A percentile compares a stretch with the other conserved stretches of the same genome.
Evolutionary conservation across 2,329 filamentous ascomycete genomes (phyloP).

Genomic region (Xylariaceae sp.): DNA sequence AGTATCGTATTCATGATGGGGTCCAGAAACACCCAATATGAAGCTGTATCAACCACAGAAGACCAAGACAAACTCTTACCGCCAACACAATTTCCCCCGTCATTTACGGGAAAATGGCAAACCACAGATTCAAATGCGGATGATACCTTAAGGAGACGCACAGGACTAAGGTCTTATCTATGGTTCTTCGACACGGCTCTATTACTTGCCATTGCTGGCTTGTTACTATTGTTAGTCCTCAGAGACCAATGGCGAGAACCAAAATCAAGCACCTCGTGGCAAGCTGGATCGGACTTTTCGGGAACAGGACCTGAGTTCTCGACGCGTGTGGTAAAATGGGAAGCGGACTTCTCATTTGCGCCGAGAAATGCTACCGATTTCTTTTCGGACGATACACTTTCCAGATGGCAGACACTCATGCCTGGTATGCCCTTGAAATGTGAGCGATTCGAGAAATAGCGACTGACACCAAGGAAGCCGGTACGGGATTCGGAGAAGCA

Average conservation of each 20-base stretch:
- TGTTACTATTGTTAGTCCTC: slow-evolving; percentile 25
- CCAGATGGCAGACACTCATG: slow-evolving; percentile 37
- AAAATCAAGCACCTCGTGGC: slow-evolving; percentile 23
- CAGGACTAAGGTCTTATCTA: slow-evolving; percentile 23
- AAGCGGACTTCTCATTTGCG: slow-evolving; percentile 34
- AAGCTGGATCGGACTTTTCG: slow-evolving; percentile 38
- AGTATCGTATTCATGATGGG: slow-evolving; percentile 8
- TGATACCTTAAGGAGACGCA: slow-evolving; percentile 11
- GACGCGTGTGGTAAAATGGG: slow-evolving; percentile 33
- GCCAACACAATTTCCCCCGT: slow-evolving; percentile 36
- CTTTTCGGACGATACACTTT: slow-evolving; percentile 34
- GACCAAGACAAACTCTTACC: slow-evolving; percentile 29
- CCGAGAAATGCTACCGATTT: slow-evolving; percentile 37
- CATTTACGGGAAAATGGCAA: slow-evolving; percentile 32
- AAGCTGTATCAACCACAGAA: slow-evolving; percentile 25
- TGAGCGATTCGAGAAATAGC: background rate
- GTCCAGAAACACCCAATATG: slow-evolving; percentile 18
- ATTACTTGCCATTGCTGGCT: slow-evolving; percentile 31
- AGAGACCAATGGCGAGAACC: slow-evolving; percentile 26
- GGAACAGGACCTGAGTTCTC: slow-evolving; percentile 35
- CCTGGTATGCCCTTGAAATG: slow-evolving; percentile 24
- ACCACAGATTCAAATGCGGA: slow-evolving; percentile 11
- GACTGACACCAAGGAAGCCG: slow-evolving; percentile 17
- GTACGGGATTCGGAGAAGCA: slow-evolving; percentile 37
- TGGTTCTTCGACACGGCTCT: slow-evolving; percentile 34